Evolutionary conservation across 2,329 filamentous ascomycete species (phyloP), one percentile per base, ranked within the genome.

Genomic region (Chlorencoelia australis): DNA sequence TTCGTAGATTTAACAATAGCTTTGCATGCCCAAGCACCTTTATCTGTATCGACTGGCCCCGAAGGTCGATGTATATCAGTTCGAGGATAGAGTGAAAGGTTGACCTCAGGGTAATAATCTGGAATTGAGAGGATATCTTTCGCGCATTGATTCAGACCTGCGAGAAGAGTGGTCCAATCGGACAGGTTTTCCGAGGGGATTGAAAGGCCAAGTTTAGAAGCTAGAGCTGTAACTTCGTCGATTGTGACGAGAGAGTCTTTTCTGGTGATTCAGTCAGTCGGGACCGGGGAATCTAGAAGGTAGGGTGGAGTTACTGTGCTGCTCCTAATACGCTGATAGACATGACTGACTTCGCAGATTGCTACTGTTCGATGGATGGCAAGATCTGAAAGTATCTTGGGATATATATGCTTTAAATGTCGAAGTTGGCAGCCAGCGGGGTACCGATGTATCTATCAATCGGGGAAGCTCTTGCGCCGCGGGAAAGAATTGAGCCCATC

Each of bases 1-100:
- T 37, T 40, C 22, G 52, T 55, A 17, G 53, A 64, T 29, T 53
- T 53, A 28, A 72, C 69, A 4, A 61, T 52, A 30, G 69, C 69
- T 25, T 59, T 64, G 45, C 70, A 66, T 1, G 67, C 49, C 48
- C 50, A 52, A 4, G 48, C 47, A 4, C 47, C 45, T 22, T 39
- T 29, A 32, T 52, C 47, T 4, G 43, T 47, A 8, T 33, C 37
- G 22, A 40, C 34, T 6, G 34, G 28, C 4, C 39, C 41, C 2
- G 24, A 9, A n/a, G 48, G 50, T 4, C 41, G 33, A 18, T 46
- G 37, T 20, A 50, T 42, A 18, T 48, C 26, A 6, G 44, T 46
- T 14, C 48, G 41, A n/a, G 50, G 47, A 25, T 51, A 51, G 28
- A 50, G 37, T 9, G 21, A 15, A 3, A 39, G 30, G 22, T 52